Evolutionary conservation across 208 protist genomes (phyloP).

Genomic region (Acanthamoeba quina): DNA sequence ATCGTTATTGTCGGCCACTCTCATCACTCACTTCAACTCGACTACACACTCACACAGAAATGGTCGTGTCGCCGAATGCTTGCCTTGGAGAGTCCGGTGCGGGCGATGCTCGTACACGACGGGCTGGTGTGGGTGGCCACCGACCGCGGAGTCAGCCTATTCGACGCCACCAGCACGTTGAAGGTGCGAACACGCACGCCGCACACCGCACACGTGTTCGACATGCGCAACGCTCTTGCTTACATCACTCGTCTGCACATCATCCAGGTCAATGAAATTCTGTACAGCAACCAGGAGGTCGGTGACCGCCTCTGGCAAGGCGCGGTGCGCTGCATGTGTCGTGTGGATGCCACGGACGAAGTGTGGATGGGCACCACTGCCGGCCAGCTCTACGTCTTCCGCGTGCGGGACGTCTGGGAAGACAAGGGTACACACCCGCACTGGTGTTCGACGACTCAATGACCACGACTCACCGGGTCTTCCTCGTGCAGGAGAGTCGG

Average conservation of each 20-base stretch:
- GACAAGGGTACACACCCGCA: neutral
- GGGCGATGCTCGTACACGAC: constrained; percentile 29
- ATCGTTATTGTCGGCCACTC: too few relatives aligned
- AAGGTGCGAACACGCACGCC: neutral
- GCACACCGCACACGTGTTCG: neutral
- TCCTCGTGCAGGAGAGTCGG: neutral
- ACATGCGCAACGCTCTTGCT: neutral
- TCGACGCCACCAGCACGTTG: neutral
- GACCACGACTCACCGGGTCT: neutral
- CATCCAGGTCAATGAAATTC: neutral
- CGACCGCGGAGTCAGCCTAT: neutral
- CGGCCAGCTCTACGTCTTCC: constrained; percentile 46
- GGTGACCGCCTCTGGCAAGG: neutral
- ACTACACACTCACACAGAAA: neutral
- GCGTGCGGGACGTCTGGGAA: neutral
- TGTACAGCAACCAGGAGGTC: neutral
- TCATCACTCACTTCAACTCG: neutral
- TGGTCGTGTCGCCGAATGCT: constrained; percentile 57
- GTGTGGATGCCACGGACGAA: neutral
- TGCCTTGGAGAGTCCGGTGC: constrained; percentile 49
- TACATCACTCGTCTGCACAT: neutral
- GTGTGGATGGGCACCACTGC: constrained; percentile 51
- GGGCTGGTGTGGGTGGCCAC: constrained; percentile 49
- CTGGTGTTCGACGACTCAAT: neutral
- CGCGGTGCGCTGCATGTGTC: neutral